Base-by-base conservation (phyloP, 2,329 filamentous ascomycete species). In the Fusarium sp. region DNA sequence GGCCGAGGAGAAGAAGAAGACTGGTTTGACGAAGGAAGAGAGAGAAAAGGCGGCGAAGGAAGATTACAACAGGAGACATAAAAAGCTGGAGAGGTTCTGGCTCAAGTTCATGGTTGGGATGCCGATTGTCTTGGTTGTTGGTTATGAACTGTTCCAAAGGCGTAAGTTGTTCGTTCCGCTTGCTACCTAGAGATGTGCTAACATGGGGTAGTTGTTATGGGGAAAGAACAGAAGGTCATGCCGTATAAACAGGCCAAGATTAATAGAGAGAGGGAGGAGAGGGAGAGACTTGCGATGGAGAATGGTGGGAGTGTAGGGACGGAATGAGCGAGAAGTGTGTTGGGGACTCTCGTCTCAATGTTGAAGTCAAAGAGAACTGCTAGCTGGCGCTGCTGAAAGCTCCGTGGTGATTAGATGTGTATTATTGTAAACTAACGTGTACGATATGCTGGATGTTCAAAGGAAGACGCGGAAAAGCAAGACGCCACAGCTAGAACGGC, bases 51-150 rank as follows among this genome's bases (percentile, higher is more conserved):
- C 73, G 51, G 70, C 68, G 38, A 63, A 78, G 48, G 72, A 81
- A 42, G 83, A 84, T 48, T 87, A 85, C 72, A 79, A 84, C 74
- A 76, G 77, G 68, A 82, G 84, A 45, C 88, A 87, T 76, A 84
- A 85, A 61, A 74, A 77, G 42, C 83, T 85, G 36, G 82, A 84
- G 62, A 78, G 85, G 66, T 85, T 83, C 74, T 89, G 86, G 82
- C 79, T 83, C 7, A 80, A 81, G 28, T 69, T 84, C 13, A 86
- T 90, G 73, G 84, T 89, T 62, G 87, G 86, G 30, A 74, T 89
- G 79, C 88, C 88, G 5, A 85, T 90, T 38, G 75, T 89, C 9
- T 68, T 89, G 20, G 87, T 90, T 56, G 88, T 87, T 32, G 89
- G 88, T 28, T 90, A 88, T 70, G 85, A 84, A 58, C 77, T 90